Evolutionary conservation across 495 filamentous ascomycete species (phyloP), one percentile per base, ranked within the genome.

Genomic region (Trichoderma asperelloides): DNA sequence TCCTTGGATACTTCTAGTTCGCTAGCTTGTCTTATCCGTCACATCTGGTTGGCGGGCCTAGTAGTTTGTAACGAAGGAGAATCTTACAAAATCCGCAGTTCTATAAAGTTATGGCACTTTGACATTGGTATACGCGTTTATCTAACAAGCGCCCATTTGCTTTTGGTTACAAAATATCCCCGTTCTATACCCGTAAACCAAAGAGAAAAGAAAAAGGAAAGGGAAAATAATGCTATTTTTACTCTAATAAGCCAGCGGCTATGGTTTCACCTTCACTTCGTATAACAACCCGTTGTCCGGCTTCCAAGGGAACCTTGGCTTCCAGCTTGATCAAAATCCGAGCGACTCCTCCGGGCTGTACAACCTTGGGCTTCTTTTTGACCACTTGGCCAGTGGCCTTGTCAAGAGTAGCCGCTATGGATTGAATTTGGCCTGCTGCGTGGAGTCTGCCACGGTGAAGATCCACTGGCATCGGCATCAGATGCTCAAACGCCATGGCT

Each of bases 391-490:
- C 89, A 28, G 85, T 88, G 12, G 78, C 77, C 76, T 95, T 96
- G 75, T 96, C 91, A 66, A 97, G 73, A 16, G 87, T 78, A 2
- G 88, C 89, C 12, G 89, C 73, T 70, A 98, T 79, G 66, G 83
- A 80, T 68, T 81, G 81, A 62, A 98, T 88, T 68, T 84, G 87
- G 2, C 90, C 95, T 0, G 92, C 83, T 0, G 87, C 86, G 76
- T 96, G 89, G 66, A 97, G 78, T 37, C 92, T 82, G 2, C 96
- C 96, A 28, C 91, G 81, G 74, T 96, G 92, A 21, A 98, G 85
- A 72, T 97, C 95, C 43, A 97, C 87, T 67, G 84, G 82, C 87
- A 93, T 93, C 3, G 95, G 95, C 75, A 91, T 87, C 39, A 98
- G 71, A 65, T 91, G 87, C 69, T 97, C 91, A 74, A 98, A 96